These are phyloP conservation scores for Coccomyxa sp. DNA, from an alignment of 139 green algal species.

Conservation along the genomic window DNA sequence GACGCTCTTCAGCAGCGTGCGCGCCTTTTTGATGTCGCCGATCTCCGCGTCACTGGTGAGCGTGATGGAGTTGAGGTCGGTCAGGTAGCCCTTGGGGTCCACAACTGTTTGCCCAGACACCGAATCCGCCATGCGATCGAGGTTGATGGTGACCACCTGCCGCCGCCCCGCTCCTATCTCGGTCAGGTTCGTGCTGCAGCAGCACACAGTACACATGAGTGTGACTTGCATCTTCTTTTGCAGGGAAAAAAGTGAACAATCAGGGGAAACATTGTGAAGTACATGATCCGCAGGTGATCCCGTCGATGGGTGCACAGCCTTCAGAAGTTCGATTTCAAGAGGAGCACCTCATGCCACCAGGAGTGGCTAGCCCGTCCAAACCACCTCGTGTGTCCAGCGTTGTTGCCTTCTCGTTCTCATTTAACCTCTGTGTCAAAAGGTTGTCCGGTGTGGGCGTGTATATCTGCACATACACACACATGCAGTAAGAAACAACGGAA, in stretches of 20 bases:
- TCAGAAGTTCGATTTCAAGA: no score
- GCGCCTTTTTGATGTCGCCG: conserved; percentile 96
- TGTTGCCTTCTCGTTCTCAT: conserved; percentile 55
- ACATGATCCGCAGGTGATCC: no score
- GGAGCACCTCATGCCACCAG: conserved; percentile 33
- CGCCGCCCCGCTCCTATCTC: conserved; percentile 68
- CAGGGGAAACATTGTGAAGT: no score
- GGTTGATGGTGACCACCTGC: conserved; percentile 89
- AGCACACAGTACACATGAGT: no score
- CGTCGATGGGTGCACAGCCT: no score
- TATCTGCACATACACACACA: conserved; percentile 34
- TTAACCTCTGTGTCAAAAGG: conserved; percentile 66
- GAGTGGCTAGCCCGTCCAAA: conserved; percentile 35
- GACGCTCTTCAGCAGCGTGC: conserved; percentile 92
- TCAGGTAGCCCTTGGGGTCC: conserved; percentile 99
- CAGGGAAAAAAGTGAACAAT: no score
- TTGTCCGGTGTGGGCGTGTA: conserved; percentile 91
- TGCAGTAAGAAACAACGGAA: neutral
- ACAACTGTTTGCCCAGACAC: conserved; percentile 92
- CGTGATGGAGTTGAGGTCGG: conserved; percentile 82
- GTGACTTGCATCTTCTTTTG: no score
- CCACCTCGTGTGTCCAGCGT: conserved; percentile 26
- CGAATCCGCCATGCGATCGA: conserved; percentile 84
- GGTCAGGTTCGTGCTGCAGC: conserved; percentile 81
- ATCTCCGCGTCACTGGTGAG: conserved; percentile 85